These are phyloP conservation scores for Rhynchospora breviuscula DNA, from an alignment of 176 grass and related monocot genomes.

Conservation along the genomic window DNA sequence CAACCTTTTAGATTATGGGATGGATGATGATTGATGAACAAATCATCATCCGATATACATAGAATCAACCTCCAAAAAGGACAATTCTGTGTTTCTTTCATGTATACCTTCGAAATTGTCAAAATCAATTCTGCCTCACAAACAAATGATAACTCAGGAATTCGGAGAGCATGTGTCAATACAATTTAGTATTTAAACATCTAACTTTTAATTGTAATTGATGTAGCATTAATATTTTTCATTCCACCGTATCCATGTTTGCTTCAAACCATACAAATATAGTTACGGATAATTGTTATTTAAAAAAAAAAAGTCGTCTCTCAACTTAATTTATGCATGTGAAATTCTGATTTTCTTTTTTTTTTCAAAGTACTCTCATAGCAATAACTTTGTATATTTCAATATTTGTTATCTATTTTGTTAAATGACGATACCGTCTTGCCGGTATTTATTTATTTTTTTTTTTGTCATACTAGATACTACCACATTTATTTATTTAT, in stretches of 20 bases:
- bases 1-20: not conserved
- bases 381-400: too few relatives aligned
- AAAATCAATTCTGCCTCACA: too few relatives aligned
- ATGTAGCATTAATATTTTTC: too few relatives aligned
- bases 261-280: not conserved
- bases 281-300: not conserved
- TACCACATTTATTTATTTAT: not conserved
- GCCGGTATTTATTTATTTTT: not conserved
- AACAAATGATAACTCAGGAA: too few relatives aligned
- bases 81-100: not conserved
- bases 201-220: too few relatives aligned
- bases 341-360: not conserved
- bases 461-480: not conserved
- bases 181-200: too few relatives aligned
- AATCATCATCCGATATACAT: not conserved
- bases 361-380: not conserved
- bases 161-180: too few relatives aligned
- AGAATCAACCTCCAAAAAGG: not conserved
- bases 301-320: not conserved
- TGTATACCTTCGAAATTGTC: too few relatives aligned
- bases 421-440: too few relatives aligned
- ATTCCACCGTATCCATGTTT: too few relatives aligned
- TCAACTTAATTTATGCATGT: not conserved
- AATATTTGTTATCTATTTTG: too few relatives aligned
- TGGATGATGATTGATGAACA: not conserved